A percentile compares a stretch with the other conserved stretches of the same genome.
Evolutionary conservation across 129 eudicot genomes (phyloP).

Genomic region (Helianthus annuus): HanXRQr2.0-SUNRISE NC_035440.2:5871511-5872010

Average conservation of each 20-base stretch:
- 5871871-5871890: slow-evolving; percentile 91
- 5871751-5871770: slow-evolving; percentile 18
- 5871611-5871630: slow-evolving; percentile 78
- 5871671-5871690: slow-evolving; percentile 60
- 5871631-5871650: slow-evolving; percentile 78
- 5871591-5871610: slow-evolving; percentile 55
- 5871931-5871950: slow-evolving; percentile 62
- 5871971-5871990: slow-evolving; percentile 34
- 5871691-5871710: slow-evolving; percentile 45
- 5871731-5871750: slow-evolving; percentile 22
- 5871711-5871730: slow-evolving; percentile 45
- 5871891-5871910: slow-evolving; percentile 44
- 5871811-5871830: slow-evolving; percentile 85
- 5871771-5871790: slow-evolving; percentile 44
- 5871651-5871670: slow-evolving; percentile 64
- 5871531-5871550: too few relatives aligned
- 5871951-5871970: slow-evolving; percentile 50
- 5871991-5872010: slow-evolving; percentile 36
- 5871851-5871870: slow-evolving; percentile 72
- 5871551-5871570: too few relatives aligned
- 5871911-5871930: slow-evolving; percentile 49
- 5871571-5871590: too few relatives aligned
- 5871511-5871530: too few relatives aligned
- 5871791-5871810: slow-evolving; percentile 69
- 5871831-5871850: slow-evolving; percentile 76